phyloP scores from a whole-genome alignment of 257 asterid genomes.

The Voacanga thouarsii region DNA sequence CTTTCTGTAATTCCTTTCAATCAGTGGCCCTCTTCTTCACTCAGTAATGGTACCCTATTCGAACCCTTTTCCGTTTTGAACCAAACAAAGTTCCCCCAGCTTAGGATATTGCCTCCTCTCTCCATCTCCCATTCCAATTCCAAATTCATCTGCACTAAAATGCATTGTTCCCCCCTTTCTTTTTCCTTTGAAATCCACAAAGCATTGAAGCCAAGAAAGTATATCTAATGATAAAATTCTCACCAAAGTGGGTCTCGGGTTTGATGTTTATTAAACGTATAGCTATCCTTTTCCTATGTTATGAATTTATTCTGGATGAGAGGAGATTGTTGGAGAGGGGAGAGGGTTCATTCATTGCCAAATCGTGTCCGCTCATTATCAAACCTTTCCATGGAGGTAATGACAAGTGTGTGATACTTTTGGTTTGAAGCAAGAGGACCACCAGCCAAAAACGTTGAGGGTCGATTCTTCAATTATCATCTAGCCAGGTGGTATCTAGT shows the following conservation, averaged over 20 bases:
- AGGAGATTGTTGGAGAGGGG: no score
- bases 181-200: no score
- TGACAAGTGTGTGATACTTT: conserved; percentile 14
- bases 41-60: neutral
- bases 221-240: no score
- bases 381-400: neutral
- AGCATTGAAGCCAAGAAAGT: no score
- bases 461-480: neutral
- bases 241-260: no score
- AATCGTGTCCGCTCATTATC: neutral
- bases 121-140: neutral
- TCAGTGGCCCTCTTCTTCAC: neutral
- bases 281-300: no score
- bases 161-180: neutral
- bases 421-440: neutral
- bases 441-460: neutral
- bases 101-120: neutral
- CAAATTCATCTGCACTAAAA: neutral
- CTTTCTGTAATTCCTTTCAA: neutral
- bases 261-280: no score
- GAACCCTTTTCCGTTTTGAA: neutral
- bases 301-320: neutral
- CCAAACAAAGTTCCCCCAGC: conserved; percentile 18
- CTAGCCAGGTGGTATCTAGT: conserved; percentile 11
- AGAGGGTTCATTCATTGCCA: neutral